A percentile compares a stretch with the other conserved stretches of the same genome.
Conservation (phyloP, 192 early-diverging fungal species). For the Rhizophagus clarus region DNA sequence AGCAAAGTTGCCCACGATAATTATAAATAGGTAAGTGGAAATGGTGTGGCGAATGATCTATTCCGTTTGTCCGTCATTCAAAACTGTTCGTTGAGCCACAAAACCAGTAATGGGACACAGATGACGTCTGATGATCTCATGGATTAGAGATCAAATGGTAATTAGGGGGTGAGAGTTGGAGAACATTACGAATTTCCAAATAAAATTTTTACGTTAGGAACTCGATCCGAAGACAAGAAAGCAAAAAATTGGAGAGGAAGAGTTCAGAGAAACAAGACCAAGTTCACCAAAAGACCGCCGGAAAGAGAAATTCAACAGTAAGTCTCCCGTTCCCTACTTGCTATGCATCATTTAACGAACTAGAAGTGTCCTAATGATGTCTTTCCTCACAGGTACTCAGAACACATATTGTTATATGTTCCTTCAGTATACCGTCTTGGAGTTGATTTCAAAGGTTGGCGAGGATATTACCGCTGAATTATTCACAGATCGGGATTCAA, state of each 20-base stretch:
- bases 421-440: neutral
- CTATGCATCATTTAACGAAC: neutral
- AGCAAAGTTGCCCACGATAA: conserved; percentile 10
- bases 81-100: conserved; percentile 29
- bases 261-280: neutral
- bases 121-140: conserved; percentile 10
- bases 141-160: neutral
- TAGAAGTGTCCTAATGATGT: neutral
- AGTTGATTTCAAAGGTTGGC: conserved; percentile 16
- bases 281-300: neutral
- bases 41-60: conserved; percentile 22
- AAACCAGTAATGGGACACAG: conserved; percentile 24
- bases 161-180: neutral
- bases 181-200: neutral
- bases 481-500: conserved; percentile 4
- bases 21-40: neutral
- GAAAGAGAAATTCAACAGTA: conserved; percentile 1
- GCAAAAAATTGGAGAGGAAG: neutral
- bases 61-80: conserved; percentile 29
- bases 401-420: conserved; percentile 12
- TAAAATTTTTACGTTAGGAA: neutral
- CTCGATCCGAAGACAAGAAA: neutral
- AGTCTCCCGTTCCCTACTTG: conserved; percentile 10
- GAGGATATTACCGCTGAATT: conserved; percentile 17
- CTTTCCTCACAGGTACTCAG: conserved; percentile 7